Percentiles rank a stretch among this genome's conserved stretches.
Conservation (phyloP, 23 red algal genomes). For the Pyropia yezoensis region DNA sequence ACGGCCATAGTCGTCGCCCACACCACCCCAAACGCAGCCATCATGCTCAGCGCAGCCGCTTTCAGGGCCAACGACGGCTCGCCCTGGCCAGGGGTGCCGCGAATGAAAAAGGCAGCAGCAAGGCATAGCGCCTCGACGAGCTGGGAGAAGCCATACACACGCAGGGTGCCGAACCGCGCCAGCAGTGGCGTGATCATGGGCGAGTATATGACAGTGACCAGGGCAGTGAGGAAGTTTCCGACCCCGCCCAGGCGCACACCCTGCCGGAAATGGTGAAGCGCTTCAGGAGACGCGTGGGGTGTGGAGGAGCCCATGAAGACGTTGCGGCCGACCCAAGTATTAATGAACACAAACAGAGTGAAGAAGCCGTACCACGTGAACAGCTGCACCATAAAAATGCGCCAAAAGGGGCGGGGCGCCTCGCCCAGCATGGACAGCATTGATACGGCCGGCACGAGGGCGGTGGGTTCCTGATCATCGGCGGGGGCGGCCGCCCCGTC, state of each 20-base stretch:
- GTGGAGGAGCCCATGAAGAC: conserved; percentile 53
- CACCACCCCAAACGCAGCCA: conserved; percentile 57
- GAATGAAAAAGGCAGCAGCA: conserved; percentile 15
- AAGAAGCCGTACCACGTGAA: conserved; percentile 95
- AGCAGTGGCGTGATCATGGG: conserved; percentile 41
- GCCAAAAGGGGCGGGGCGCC: conserved; percentile 77
- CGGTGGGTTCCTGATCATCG: too few species aligned
- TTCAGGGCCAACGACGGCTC: conserved; percentile 18
- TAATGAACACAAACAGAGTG: conserved; percentile 71
- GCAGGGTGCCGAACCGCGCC: conserved; percentile 13
- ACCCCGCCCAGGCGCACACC: conserved; percentile 81
- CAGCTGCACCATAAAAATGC: conserved; percentile 70
- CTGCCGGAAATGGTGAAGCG: conserved; percentile 38
- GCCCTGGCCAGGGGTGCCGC: conserved; percentile 7
- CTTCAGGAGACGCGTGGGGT: neutral
- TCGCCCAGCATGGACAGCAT: neutral
- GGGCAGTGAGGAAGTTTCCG: conserved; percentile 33
- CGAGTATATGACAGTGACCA: conserved; percentile 59
- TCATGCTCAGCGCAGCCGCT: conserved; percentile 15
- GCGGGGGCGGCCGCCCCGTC: too few species aligned
- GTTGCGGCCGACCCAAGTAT: conserved; percentile 75
- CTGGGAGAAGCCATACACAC: conserved; percentile 68
- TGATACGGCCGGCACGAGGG: too few species aligned
- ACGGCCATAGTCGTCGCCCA: conserved; percentile 78
- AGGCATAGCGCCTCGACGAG: conserved; percentile 50